A percentile compares a stretch with the other conserved stretches of the same genome.
Conservation (phyloP, 352 stramenopile species). For the Pythium vanterpoolii region DNA sequence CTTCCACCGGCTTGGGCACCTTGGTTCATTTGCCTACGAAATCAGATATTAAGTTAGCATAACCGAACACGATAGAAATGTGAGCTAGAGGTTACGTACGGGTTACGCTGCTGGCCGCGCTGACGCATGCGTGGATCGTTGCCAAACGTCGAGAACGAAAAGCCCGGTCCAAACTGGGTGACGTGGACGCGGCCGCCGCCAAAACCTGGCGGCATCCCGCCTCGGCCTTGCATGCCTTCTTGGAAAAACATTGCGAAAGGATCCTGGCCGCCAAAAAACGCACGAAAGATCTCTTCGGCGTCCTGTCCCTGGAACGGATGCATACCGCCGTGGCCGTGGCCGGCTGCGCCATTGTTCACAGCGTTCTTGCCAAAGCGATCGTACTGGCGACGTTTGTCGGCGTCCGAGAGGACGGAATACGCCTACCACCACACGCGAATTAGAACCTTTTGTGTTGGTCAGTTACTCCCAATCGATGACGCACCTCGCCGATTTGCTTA, state of each 20-base stretch:
- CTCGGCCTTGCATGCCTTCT: constrained; percentile 50
- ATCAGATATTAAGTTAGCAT: too few relatives aligned
- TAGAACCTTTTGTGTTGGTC: too few relatives aligned
- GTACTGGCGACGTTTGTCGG: constrained; percentile 85
- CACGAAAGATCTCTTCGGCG: constrained; percentile 78
- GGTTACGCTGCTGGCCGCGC: constrained; percentile 45
- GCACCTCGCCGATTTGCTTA: constrained; percentile 82
- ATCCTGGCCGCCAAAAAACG: constrained; percentile 79
- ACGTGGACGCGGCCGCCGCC: constrained; percentile 65
- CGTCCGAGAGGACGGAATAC: constrained; percentile 90
- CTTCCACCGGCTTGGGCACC: constrained; percentile 30
- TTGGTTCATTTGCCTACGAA: not conserved
- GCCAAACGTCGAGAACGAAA: constrained; percentile 74
- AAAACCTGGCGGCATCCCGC: constrained; percentile 41
- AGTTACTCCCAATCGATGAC: not conserved
- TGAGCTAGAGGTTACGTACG: constrained; percentile 29
- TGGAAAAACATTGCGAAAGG: constrained; percentile 86
- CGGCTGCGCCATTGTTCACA: constrained; percentile 39
- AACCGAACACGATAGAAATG: too few relatives aligned
- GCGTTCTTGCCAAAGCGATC: constrained; percentile 89
- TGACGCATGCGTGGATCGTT: constrained; percentile 52
- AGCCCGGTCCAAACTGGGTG: constrained; percentile 75
- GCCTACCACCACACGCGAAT: too few relatives aligned
- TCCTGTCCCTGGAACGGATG: constrained; percentile 72
- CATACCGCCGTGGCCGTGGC: constrained; percentile 27